Evolutionary conservation across 352 stramenopile species (phyloP), one percentile per base, ranked within the genome.

Genomic region (Salisapilia sapeloensis): DNA sequence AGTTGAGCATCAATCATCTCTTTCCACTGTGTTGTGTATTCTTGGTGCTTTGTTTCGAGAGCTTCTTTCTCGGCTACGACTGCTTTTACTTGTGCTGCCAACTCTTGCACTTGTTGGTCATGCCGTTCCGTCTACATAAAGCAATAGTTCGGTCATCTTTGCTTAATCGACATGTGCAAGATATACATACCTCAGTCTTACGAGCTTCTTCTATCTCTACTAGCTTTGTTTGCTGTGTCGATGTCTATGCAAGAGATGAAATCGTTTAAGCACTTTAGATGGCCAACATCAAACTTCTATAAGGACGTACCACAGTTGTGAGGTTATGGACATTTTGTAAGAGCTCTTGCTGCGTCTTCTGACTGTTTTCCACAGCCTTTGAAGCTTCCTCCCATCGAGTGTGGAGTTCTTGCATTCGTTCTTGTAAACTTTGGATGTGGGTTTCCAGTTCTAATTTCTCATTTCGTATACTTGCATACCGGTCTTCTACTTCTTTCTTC

Each of bases 1-100:
- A 81, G 40, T 49, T 86, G 66, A 7, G 58, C 64, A 13, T 58
- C 35, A 16, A 80, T 59, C 42, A 81, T 78, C 21, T 83, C 66
- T 29, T 75, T 82, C 59, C 54, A 76, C 25, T 76, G 60, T 25
- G 65, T 63, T 6, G 60, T 53, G 27, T 81, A 79, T 32, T 79
- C 61, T 13, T 57, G 42, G 29, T 83, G 58, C 10, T 78, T 38
- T 11, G 57, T 15, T 16, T 81, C 61, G 24, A 78, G 44, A 19
- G 45, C 48, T 2, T 38, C 31, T 27, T 63, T 72, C 23, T 58
- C 55, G 4, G 38, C 35, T 35, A 74, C 56, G 0, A 76, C 26
- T 14, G 33, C 49, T 11, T 40, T 29, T 25, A 66, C 48, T 22
- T 57, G n/a, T 12, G 58, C 37, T 42, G 78, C 60, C 22, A 77